Base-by-base conservation (phyloP, 176 grass and related monocot species). In the Aegilops longissima region DNA sequence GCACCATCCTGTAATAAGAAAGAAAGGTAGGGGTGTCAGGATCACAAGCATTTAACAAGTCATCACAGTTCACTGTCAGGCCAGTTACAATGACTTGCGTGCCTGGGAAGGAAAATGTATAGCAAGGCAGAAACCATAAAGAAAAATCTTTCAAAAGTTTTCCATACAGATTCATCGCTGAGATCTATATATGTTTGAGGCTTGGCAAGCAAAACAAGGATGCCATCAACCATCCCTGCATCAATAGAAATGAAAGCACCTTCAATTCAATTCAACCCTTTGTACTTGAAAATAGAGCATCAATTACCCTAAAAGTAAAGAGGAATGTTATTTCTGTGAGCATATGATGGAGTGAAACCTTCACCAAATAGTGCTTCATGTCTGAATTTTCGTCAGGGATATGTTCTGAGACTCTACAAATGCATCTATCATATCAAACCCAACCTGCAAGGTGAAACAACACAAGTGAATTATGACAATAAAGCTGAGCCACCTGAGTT, bases 181-280 rank as follows among this genome's bases (percentile, higher is more conserved):
- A 98, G 88, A 93, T 98, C 96, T 90, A 98, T 94, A 79, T 96
- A 98, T 16, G 96, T 98, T 79, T 98, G 93, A 58, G 96, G 96
- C 70, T 94, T 94, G 70, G 88, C 93, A 72, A 98, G 93, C 17
- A 96, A 91, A 83, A 98, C 34, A 29, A 90, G 96, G n/a, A 89
- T 73, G 36, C 86, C 93, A 78, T 86, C 85, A 54, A 98, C 81
- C 78, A 92, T 88, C 16, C 93, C 96, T 98, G 85, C 76, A 88
- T 85, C 78, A 87, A 70, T 89, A 77, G 49, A 34, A 20, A 87
- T 14, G 69, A 36, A 18, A 80, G 16, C 44, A 84, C 4, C 20
- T 83, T 70, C 45, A 73, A 3, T 54, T 30, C 17, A 62, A 24
- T 78, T 69, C 73, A 79, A 61, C 6, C 0, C 29, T 16, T 77